A percentile compares a stretch with the other conserved stretches of the same genome.
Conservation (phyloP, 352 stramenopile genomes). For the Globisporangium okanoganense region DNA sequence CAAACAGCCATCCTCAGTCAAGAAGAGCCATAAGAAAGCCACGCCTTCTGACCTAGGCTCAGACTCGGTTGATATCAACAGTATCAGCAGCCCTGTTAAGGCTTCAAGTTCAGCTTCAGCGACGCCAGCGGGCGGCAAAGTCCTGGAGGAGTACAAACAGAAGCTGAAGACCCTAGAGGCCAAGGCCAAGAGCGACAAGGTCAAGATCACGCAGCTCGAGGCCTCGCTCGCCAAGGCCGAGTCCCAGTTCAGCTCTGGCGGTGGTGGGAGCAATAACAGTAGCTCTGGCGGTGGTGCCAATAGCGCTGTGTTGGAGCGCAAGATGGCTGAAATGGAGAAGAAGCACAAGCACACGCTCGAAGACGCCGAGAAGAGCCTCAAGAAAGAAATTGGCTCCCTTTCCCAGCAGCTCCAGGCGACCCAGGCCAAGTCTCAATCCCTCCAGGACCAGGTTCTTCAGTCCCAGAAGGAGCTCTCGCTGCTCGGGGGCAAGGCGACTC, state of each 20-base stretch:
- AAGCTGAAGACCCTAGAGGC: constrained; percentile 70
- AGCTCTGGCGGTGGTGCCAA: constrained; percentile 17
- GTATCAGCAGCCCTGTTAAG: neutral
- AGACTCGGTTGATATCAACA: constrained; percentile 16
- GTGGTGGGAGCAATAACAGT: constrained; percentile 6
- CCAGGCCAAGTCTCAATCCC: constrained; percentile 31
- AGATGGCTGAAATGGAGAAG: constrained; percentile 73
- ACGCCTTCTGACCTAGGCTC: constrained; percentile 7
- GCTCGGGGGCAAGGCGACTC: constrained; percentile 41
- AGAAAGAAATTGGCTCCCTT: constrained; percentile 44
- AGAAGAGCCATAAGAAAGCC: constrained; percentile 13
- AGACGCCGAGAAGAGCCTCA: constrained; percentile 53
- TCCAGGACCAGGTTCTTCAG: constrained; percentile 49
- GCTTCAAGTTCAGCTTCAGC: neutral
- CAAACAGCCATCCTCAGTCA: neutral
- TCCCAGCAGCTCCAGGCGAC: constrained; percentile 45
- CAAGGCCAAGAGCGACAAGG: constrained; percentile 59
- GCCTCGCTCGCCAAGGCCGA: constrained; percentile 52
- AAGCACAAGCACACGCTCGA: constrained; percentile 69
- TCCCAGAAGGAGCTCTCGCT: constrained; percentile 44
- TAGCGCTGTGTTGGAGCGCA: constrained; percentile 39
- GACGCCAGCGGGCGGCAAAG: constrained; percentile 20
- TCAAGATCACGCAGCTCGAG: constrained; percentile 81
- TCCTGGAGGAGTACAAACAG: constrained; percentile 59
- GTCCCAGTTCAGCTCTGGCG: constrained; percentile 20